Conservation (phyloP, 2,329 filamentous ascomycete genomes). For the Teratosphaeria destructans region DNA sequence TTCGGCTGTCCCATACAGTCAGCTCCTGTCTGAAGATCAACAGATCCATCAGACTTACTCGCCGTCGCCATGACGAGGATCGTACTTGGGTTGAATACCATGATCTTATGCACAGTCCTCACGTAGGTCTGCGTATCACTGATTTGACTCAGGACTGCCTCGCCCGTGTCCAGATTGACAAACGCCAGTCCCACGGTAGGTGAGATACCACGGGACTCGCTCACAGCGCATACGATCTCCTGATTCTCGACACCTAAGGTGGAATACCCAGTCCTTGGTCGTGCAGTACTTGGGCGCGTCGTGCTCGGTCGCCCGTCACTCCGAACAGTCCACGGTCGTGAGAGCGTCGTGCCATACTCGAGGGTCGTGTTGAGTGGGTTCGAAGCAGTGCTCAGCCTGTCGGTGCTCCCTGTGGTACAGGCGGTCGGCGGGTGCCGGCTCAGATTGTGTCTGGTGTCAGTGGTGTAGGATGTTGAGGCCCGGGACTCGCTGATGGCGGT, state of each 20-base stretch:
- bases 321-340: constrained; percentile 14
- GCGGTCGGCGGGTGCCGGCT: background rate
- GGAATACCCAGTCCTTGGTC: constrained; percentile 46
- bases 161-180: constrained; percentile 74
- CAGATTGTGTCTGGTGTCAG: background rate
- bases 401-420: background rate
- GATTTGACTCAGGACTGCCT: constrained; percentile 79
- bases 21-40: background rate
- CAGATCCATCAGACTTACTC: background rate
- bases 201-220: constrained; percentile 76
- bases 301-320: constrained; percentile 16
- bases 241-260: constrained; percentile 50
- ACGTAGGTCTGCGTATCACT: constrained; percentile 89
- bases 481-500: background rate
- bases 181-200: constrained; percentile 73
- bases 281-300: constrained; percentile 33
- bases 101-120: constrained; percentile 76
- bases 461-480: background rate
- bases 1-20: constrained; percentile 35
- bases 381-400: constrained; percentile 2
- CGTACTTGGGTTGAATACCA: constrained; percentile 66
- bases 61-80: constrained; percentile 68
- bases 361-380: constrained; percentile 6
- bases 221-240: constrained; percentile 77
- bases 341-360: constrained; percentile 15